A percentile compares a stretch with the other conserved stretches of the same genome.
These are phyloP conservation scores for Sungouiozyma ichnusensis DNA, from an alignment of 805 yeast genomes.

Conservation along the genomic window DNA sequence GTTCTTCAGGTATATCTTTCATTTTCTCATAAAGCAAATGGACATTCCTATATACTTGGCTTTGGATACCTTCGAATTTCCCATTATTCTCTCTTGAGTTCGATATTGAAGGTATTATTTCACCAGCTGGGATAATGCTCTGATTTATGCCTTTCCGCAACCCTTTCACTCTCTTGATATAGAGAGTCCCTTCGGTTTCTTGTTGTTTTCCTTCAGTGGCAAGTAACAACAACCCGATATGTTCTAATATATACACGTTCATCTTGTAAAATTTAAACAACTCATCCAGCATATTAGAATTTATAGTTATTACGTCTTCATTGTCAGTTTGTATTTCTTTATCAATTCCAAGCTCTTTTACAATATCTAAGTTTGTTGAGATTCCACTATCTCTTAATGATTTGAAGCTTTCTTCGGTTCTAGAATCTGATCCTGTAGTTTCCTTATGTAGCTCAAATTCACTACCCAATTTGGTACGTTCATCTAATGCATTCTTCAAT, in stretches of 20 bases:
- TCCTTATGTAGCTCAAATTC: background rate
- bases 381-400: background rate
- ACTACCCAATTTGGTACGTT: background rate
- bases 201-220: slow-evolving; percentile 18
- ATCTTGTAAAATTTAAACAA: slow-evolving; percentile 33
- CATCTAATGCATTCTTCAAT: background rate
- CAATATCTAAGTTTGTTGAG: background rate
- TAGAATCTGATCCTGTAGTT: background rate
- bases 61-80: slow-evolving; percentile 32
- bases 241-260: slow-evolving; percentile 52
- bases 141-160: slow-evolving; percentile 39
- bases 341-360: background rate
- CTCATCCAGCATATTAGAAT: background rate
- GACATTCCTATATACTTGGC: slow-evolving; percentile 35
- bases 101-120: slow-evolving; percentile 8
- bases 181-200: slow-evolving; percentile 21
- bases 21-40: slow-evolving; percentile 9
- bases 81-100: background rate
- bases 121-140: slow-evolving; percentile 15
- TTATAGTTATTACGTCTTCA: background rate
- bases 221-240: slow-evolving; percentile 56
- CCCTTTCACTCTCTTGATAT: slow-evolving; percentile 73
- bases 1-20: slow-evolving; percentile 5
- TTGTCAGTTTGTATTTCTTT: background rate
- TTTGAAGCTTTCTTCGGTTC: background rate